Base-by-base conservation (phyloP, 495 filamentous ascomycete genomes). In the Aspergillus steynii region DNA sequence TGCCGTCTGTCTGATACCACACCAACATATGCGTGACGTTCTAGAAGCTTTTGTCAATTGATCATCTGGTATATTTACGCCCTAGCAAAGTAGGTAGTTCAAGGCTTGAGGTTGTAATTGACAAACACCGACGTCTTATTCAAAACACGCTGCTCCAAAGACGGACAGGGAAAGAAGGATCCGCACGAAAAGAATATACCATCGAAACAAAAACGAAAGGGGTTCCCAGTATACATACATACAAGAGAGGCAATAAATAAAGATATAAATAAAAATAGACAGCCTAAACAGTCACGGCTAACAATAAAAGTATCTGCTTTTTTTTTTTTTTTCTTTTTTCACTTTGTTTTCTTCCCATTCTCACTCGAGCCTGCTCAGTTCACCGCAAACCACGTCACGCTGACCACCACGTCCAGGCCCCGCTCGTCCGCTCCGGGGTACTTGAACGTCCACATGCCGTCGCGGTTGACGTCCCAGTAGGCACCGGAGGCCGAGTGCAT, bases 401-500 rank as follows among this genome's bases (percentile, higher is more conserved):
- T 92, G 55, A 99, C 83, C 58, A 99, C 92, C 55, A 96, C 88
- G 73, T 97, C 95, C 75, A 99, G 81, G 8, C 94, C 95, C 80
- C 86, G 89, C 71, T 78, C 84, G 76, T 92, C 90, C 26, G 86
- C 89, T 56, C 85, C 91, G 66, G 93, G 90, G 72, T 90, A 96
- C 80, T 99, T 98, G 80, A 87, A 96, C 70, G 87, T 97, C 92
- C 92, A 99, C 90, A 96, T 96, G 55, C 95, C 95, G 69, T 99
- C 95, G 59, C 87, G 91, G 81, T 96, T 93, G 68, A 95, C 92
- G 71, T 98, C 94, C 95, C 95, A 99, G 81, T 90, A 99, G 2
- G 93, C 96, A 47, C 91, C 95, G 1, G 89, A 91, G 15, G 95
- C 95, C 62, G 87, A 91, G 81, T 99, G 95, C 95, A 99, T 97